phyloP scores from a whole-genome alignment of 2,329 filamentous ascomycete genomes.

The Ascochyta pisi region DNA sequence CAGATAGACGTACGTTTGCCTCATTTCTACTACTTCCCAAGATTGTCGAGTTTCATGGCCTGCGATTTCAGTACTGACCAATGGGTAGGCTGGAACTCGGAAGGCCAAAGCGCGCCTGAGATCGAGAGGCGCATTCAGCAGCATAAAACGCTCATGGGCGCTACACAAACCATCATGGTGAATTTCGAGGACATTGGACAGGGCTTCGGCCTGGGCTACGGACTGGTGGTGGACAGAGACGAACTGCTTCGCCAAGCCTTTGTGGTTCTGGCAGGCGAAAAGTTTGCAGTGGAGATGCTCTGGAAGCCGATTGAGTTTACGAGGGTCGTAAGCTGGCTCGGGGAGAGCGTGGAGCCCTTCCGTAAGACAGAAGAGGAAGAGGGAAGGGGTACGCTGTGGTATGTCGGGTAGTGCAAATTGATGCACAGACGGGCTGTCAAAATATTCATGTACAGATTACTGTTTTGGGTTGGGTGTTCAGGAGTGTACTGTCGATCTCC shows the following conservation, averaged over 20 bases:
- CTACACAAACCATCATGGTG: slow-evolving; percentile 40
- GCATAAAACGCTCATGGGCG: slow-evolving; percentile 43
- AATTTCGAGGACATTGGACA: slow-evolving; percentile 42
- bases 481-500: slow-evolving; percentile 13
- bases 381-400: slow-evolving; percentile 35
- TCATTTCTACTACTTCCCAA: slow-evolving; percentile 2
- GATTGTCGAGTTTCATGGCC: slow-evolving; percentile 1
- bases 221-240: slow-evolving; percentile 32
- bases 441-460: slow-evolving; percentile 17
- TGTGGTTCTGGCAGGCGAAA: slow-evolving; percentile 41
- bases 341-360: slow-evolving; percentile 36
- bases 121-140: slow-evolving; percentile 43
- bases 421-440: slow-evolving; percentile 15
- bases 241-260: slow-evolving; percentile 45
- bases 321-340: slow-evolving; percentile 38
- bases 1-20: slow-evolving; percentile 39
- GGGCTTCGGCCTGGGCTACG: slow-evolving; percentile 29
- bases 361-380: slow-evolving; percentile 39
- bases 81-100: slow-evolving; percentile 38
- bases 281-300: slow-evolving; percentile 40
- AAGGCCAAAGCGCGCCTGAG: slow-evolving; percentile 37
- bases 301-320: slow-evolving; percentile 44
- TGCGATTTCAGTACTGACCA: slow-evolving; percentile 13
- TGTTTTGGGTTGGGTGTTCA: slow-evolving; percentile 14
- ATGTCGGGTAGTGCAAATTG: slow-evolving; percentile 27